phyloP scores from a whole-genome alignment of 768 basidiomycete genomes.

The Floccularia luteovirens region DNA sequence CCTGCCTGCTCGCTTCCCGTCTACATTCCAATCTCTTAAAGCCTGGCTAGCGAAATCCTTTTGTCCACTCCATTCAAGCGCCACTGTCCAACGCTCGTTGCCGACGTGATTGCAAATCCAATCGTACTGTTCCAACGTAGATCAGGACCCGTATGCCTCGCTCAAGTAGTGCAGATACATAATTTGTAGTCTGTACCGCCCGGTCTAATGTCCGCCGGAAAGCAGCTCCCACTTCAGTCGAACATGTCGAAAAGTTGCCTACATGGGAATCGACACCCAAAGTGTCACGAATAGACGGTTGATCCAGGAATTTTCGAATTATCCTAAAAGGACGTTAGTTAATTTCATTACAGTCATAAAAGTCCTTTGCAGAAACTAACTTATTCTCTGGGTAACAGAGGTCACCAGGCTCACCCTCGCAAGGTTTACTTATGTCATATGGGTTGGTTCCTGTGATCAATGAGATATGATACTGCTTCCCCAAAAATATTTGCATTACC shows the following conservation, averaged over 20 bases:
- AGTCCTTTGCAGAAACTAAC: constrained; percentile 15
- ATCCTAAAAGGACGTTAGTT: too few species aligned
- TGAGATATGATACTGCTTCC: neutral
- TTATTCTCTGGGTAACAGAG: constrained; percentile 54
- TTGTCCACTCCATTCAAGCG: constrained; percentile 53
- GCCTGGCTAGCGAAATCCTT: constrained; percentile 33
- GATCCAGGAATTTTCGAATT: too few species aligned
- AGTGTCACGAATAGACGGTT: too few species aligned
- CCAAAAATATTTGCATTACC: constrained; percentile 18
- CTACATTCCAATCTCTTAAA: constrained; percentile 47
- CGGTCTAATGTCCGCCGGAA: neutral
- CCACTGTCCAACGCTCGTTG: constrained; percentile 42
- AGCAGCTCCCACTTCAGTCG: neutral
- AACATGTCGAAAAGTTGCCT: too few species aligned
- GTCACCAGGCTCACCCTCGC: constrained; percentile 37
- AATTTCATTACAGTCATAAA: too few species aligned
- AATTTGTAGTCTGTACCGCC: neutral
- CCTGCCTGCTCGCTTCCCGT: constrained; percentile 45
- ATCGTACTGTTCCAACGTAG: neutral
- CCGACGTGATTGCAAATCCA: neutral
- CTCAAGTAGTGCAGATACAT: neutral
- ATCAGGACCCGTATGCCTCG: neutral
- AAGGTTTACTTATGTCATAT: constrained; percentile 64
- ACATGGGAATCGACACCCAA: too few species aligned
- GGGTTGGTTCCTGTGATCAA: constrained; percentile 36